These are phyloP conservation scores for Cryptosporidium baileyi DNA, from an alignment of 169 alveolate genomes.

Conservation along the genomic window DNA sequence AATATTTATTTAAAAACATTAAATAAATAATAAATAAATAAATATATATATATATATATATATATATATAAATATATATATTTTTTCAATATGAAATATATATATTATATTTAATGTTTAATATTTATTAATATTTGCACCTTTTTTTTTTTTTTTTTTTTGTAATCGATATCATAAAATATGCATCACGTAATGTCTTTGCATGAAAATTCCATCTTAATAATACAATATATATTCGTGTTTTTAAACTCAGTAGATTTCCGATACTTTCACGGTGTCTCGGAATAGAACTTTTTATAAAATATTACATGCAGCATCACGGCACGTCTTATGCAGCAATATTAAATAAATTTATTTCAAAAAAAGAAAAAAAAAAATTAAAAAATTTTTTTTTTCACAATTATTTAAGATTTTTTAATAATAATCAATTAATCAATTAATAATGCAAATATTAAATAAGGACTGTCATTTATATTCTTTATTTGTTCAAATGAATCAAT, in stretches of 20 bases:
- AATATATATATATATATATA: too few species aligned
- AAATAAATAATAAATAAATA: too few species aligned
- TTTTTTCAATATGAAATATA: too few species aligned
- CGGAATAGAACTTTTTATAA: too few species aligned
- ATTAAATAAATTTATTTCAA: not conserved
- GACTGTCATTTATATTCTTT: not conserved
- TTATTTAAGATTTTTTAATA: not conserved
- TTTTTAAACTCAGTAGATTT: too few species aligned
- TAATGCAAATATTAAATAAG: slow-evolving; percentile 30
- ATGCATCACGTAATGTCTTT: slow-evolving; percentile 69
- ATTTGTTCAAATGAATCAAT: slow-evolving; percentile 6
- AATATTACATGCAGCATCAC: too few species aligned
- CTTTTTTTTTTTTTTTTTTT: not conserved
- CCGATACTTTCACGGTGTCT: too few species aligned
- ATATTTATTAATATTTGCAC: too few species aligned
- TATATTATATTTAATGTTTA: too few species aligned
- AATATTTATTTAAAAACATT: too few species aligned
- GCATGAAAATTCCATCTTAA: slow-evolving; percentile 26
- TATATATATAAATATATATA: too few species aligned
- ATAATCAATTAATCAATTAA: slow-evolving; percentile 7
- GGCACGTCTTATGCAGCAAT: not conserved
- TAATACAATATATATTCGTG: not conserved
- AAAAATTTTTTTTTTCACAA: not conserved
- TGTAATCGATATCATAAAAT: not conserved
- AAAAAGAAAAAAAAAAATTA: not conserved